These are phyloP conservation scores for Amanita jacksonii DNA, from an alignment of 768 basidiomycete species.

Conservation along the genomic window DNA sequence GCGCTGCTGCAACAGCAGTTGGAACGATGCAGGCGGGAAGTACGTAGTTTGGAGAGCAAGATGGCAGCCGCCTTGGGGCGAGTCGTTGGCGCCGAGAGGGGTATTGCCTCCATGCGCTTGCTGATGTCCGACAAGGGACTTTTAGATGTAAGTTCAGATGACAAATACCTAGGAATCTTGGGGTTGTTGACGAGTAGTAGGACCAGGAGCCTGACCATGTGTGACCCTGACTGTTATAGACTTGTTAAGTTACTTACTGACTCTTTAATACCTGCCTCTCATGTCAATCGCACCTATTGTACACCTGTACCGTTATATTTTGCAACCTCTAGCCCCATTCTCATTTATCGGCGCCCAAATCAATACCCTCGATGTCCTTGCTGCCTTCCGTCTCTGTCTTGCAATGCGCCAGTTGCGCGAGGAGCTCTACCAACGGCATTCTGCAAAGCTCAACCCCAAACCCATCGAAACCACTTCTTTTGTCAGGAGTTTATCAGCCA, in stretches of 20 bases:
- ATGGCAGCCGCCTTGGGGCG: constrained; percentile 1
- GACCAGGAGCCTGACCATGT: neutral
- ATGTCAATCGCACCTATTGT: constrained; percentile 30
- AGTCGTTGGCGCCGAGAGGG: constrained; percentile 3
- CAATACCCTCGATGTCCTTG: constrained; percentile 57
- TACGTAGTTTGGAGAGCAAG: constrained; percentile 4
- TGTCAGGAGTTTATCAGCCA: constrained; percentile 44
- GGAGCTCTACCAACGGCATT: constrained; percentile 31
- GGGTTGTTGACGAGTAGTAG: neutral
- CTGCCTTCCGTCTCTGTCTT: constrained; percentile 60
- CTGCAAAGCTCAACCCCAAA: constrained; percentile 26
- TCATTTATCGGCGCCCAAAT: constrained; percentile 54
- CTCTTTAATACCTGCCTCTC: neutral
- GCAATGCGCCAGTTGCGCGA: constrained; percentile 62
- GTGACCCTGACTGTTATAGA: constrained; percentile 17
- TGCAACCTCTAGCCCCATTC: constrained; percentile 57
- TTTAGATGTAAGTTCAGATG: neutral
- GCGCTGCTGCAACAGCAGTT: constrained; percentile 3
- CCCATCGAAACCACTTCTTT: constrained; percentile 45
- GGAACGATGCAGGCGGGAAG: constrained; percentile 4
- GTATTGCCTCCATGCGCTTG: constrained; percentile 2
- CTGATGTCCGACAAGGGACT: constrained; percentile 5
- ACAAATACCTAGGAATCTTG: no score
- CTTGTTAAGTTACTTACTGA: neutral
- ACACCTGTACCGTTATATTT: constrained; percentile 39